These are phyloP conservation scores for Colletotrichum higginsianum DNA, from an alignment of 2,329 filamentous ascomycete species.

Conservation along the genomic window DNA sequence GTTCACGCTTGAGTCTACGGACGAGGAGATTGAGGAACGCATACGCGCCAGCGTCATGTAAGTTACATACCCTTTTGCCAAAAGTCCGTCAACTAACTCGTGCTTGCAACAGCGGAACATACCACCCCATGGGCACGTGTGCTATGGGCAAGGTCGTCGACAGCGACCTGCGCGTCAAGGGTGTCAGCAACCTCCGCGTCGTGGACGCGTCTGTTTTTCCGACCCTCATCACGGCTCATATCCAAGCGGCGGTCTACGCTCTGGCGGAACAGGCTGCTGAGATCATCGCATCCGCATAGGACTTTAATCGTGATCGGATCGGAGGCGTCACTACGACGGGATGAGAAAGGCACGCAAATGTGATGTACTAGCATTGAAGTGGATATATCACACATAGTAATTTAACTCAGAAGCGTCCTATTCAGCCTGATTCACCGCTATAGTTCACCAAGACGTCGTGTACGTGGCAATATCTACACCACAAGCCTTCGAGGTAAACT, in stretches of 20 bases:
- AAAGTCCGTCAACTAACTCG: background rate
- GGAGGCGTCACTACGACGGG: background rate
- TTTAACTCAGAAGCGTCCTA: background rate
- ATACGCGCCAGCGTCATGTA: constrained; percentile 36
- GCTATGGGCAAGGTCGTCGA: constrained; percentile 53
- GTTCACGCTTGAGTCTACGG: constrained; percentile 45
- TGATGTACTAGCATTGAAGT: background rate
- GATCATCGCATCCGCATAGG: constrained; percentile 56
- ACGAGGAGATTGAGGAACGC: constrained; percentile 49
- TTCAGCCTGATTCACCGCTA: background rate
- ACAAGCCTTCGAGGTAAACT: too few relatives aligned
- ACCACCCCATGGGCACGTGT: constrained; percentile 48
- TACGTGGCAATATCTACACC: too few relatives aligned
- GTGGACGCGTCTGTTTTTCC: constrained; percentile 57
- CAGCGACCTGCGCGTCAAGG: constrained; percentile 53
- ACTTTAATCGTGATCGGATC: background rate
- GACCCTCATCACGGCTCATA: constrained; percentile 54
- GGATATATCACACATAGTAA: background rate
- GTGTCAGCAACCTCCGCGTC: constrained; percentile 53
- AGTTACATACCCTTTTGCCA: background rate
- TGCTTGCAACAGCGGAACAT: constrained; percentile 43
- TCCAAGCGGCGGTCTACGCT: constrained; percentile 67
- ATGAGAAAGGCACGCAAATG: background rate
- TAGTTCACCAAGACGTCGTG: background rate
- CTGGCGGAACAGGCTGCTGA: constrained; percentile 73